Conservation (phyloP, 2,329 filamentous ascomycete genomes). For the Pestalotiopsis sp. region DNA sequence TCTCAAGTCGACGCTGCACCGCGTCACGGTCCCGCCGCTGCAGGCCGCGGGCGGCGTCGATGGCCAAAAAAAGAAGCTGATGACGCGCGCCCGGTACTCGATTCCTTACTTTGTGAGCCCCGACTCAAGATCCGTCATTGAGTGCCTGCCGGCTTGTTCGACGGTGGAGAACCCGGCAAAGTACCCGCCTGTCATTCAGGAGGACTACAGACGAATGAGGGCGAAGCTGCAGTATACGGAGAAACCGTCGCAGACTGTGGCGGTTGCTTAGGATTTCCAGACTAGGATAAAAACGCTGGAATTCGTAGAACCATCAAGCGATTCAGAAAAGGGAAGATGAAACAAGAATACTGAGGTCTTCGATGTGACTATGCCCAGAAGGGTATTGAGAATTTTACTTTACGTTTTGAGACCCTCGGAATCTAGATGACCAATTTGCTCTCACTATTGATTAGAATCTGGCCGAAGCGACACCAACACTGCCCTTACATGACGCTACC, state of each 20-base stretch:
- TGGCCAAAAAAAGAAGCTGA: too few species aligned
- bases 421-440: too few species aligned
- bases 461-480: too few species aligned
- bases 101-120: slow-evolving; percentile 63
- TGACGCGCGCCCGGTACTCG: slow-evolving; percentile 57
- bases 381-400: too few species aligned
- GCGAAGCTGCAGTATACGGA: slow-evolving; percentile 30
- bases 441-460: too few species aligned
- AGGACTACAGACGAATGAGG: slow-evolving; percentile 29
- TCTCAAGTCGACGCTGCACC: slow-evolving; percentile 56
- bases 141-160: slow-evolving; percentile 52
- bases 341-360: too few species aligned
- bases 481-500: too few species aligned
- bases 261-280: slow-evolving; percentile 2
- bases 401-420: too few species aligned
- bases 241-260: not conserved
- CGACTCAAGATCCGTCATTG: slow-evolving; percentile 51
- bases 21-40: slow-evolving; percentile 49
- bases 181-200: slow-evolving; percentile 45
- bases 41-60: slow-evolving; percentile 35
- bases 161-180: slow-evolving; percentile 46
- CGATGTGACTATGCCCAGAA: too few species aligned
- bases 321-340: too few species aligned
- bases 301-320: too few species aligned
- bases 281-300: too few species aligned